Base-by-base conservation (phyloP, 106 monocot genomes). In the Apostasia ramifera region DNA sequence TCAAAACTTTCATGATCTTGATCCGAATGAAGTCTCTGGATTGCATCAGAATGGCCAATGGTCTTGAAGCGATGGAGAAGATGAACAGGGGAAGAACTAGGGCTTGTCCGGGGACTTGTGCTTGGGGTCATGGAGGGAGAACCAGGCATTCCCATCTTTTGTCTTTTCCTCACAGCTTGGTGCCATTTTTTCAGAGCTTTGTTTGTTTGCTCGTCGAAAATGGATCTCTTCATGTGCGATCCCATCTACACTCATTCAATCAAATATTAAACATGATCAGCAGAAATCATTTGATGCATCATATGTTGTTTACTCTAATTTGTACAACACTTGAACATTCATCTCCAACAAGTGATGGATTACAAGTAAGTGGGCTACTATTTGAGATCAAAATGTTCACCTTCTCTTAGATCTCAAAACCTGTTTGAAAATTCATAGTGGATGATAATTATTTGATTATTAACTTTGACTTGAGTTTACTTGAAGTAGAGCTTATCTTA, bases 191-290 rank as follows among this genome's bases (percentile, higher is more conserved):
- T 92, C 51, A 92, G 71, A 5, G 88, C 82, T 57, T 76, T 73
- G 55, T 85, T 80, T 41, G 88, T 82, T 41, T 92, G 88, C 3
- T 83, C 88, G 49, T 88, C 87, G 51, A 91, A 91, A 12, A 91
- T 85, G 14, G 91, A 76, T 53, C 55, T 82, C 87, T 91, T 91
- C 88, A 87, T 78, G 9, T 77, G 74, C 48, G 91, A 88, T 11
- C 91, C 91, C 91, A 91, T 87, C 91, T 91, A 72, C 47, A 64
- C 26, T 26, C 26, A 26, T 26, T 26, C 26, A 26, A 26, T 26
- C 26, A 26, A 26, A 26, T 26, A 26, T 26, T 26, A 26, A 26
- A 26, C 26, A 26, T 26, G 26, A 26, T 26, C 26, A 26, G 26
- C 26, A 26, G 26, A 26, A 26, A 26, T 26, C 26, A 26, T 26